Conservation (phyloP, 768 basidiomycete genomes). For the Hortiboletus campestris region DNA sequence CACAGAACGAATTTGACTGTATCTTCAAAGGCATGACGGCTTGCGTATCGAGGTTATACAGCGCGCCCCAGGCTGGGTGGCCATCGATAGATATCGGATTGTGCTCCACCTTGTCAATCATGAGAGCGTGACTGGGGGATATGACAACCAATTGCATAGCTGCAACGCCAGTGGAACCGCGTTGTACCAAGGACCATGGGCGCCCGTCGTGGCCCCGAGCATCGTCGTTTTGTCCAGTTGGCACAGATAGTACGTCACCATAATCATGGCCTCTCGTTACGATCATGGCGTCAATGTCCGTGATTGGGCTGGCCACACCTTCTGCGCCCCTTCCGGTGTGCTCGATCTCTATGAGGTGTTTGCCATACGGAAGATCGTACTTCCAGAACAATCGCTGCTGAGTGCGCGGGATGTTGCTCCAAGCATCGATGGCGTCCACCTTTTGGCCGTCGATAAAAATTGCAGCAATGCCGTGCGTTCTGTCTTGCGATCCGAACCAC, state of each 20-base stretch:
- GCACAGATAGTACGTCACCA: not conserved
- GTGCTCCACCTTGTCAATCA: slow-evolving; percentile 85
- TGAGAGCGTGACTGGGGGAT: slow-evolving; percentile 65
- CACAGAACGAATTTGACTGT: slow-evolving; percentile 84
- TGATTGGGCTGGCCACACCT: slow-evolving; percentile 33
- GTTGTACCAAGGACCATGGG: slow-evolving; percentile 59
- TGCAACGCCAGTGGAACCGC: slow-evolving; percentile 70
- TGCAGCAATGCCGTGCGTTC: slow-evolving; percentile 50
- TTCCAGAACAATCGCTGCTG: slow-evolving; percentile 69
- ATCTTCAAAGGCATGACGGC: slow-evolving; percentile 59
- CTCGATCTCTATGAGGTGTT: slow-evolving; percentile 63
- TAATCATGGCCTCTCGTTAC: slow-evolving; percentile 46
- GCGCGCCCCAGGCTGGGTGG: slow-evolving; percentile 78
- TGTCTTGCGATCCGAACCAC: slow-evolving; percentile 67
- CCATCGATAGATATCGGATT: slow-evolving; percentile 72
- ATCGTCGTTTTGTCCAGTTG: not conserved
- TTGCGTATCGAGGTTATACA: slow-evolving; percentile 69
- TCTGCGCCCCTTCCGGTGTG: slow-evolving; percentile 47
- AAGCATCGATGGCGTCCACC: slow-evolving; percentile 46
- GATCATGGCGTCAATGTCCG: slow-evolving; percentile 67
- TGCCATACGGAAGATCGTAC: slow-evolving; percentile 47
- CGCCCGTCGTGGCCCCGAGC: not conserved
- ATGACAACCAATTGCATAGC: slow-evolving; percentile 77
- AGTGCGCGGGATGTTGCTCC: slow-evolving; percentile 33
- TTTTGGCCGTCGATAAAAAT: slow-evolving; percentile 59